Base-by-base conservation (phyloP, 2,329 filamentous ascomycete genomes). In the Hypomyces perniciosus region DNA sequence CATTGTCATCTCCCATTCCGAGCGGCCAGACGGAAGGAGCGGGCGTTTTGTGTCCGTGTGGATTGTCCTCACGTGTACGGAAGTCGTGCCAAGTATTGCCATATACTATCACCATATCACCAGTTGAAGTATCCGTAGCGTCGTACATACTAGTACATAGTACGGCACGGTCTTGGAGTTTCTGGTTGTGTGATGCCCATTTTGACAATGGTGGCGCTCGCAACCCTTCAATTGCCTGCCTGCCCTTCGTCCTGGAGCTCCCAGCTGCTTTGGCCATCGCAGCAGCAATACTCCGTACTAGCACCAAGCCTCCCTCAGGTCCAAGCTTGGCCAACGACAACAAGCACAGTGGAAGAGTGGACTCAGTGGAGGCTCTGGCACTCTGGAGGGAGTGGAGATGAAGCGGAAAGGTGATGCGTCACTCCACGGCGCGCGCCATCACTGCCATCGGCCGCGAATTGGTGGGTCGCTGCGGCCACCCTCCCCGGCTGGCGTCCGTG, bases 401-500 rank as follows among this genome's bases (percentile, higher is more conserved):
- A 20, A 40, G 33, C 39, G 29, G 34, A 40, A 35, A 20, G 41
- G 34, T 26, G 28, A 50, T 48, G 29, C 38, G 42, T 46, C 42
- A 33, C 34, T 38, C 26, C 43, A 35, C 13, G 49, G 51, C 43
- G 38, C 38, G 44, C 51, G 29, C 47, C 42, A 30, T 50, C 46
- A 38, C 51, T 31, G 35, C 45, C 46, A 47, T 51, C 48, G 29
- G 20, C 33, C 34, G 12, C n/a, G 12, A 34, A 20, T 20, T 20
- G 12, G 43, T n/a, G 10, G 30, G 30, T 30, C 13, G 37, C 37
- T 29, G 28, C 44, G 33, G n/a, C 9, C 31, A 26, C 9, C 12
- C 20, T 41, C 35, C 51, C 51, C 28, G 51, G 51, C 42, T 43
- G 46, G 42, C 47, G 51, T 53, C 51, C 51, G 51, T 53, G 51